A percentile compares a stretch with the other conserved stretches of the same genome.
Evolutionary conservation across 139 green algal genomes (phyloP).

Genomic region (Chlorella ohadii): DNA sequence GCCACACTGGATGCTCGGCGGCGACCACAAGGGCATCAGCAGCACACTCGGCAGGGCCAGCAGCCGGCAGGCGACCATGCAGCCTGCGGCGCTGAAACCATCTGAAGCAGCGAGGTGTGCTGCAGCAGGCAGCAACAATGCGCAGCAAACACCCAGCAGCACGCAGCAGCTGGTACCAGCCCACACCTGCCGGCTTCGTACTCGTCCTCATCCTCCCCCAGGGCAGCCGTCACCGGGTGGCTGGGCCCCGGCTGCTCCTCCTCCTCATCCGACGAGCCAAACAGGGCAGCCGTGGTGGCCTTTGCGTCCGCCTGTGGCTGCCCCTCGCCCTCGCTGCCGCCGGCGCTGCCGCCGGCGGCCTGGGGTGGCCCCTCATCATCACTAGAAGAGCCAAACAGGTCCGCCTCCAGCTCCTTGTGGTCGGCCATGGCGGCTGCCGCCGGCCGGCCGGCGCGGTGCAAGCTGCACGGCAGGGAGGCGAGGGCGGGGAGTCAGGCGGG

Average conservation of each 20-base stretch:
- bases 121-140: no score
- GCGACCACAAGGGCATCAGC: no score
- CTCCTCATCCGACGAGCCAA: slow-evolving; percentile 15
- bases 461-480: no score
- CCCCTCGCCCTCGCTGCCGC: not conserved
- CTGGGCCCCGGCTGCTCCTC: not conserved
- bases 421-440: slow-evolving; percentile 32
- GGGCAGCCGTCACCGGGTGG: not conserved
- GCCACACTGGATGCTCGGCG: no score
- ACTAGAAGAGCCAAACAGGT: slow-evolving; percentile 58
- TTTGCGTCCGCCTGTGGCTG: slow-evolving; percentile 21
- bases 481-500: no score
- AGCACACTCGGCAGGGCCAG: no score
- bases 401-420: slow-evolving; percentile 36
- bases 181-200: slow-evolving; percentile 24
- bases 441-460: no score
- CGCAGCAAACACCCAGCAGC: no score
- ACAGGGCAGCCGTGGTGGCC: slow-evolving; percentile 1
- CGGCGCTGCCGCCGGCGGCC: no score
- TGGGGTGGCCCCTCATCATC: slow-evolving; percentile 16
- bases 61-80: no score
- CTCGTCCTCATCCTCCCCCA: slow-evolving; percentile 50
- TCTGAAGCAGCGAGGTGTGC: no score
- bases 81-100: no score
- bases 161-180: not conserved